Evolutionary conservation across 2,329 filamentous ascomycete genomes (phyloP).

Genomic region (Tolypocladium amazonense): DNA sequence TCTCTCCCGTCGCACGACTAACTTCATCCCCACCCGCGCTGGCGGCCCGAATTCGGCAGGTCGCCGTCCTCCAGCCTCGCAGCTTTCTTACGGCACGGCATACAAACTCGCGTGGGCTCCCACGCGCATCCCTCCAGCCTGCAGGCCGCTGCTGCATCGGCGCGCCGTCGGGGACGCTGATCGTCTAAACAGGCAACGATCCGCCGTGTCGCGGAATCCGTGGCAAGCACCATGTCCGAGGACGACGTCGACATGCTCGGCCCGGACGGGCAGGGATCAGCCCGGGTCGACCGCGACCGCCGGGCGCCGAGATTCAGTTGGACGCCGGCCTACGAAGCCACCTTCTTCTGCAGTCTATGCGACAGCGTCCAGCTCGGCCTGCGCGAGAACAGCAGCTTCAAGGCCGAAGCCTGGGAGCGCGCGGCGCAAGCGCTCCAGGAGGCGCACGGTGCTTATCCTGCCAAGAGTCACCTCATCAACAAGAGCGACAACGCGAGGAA

Average conservation of each 20-base stretch:
- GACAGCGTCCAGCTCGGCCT: conserved; percentile 47
- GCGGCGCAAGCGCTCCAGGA: conserved; percentile 43
- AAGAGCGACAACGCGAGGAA: conserved; percentile 54
- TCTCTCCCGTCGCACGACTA: neutral
- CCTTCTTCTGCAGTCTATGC: conserved; percentile 50
- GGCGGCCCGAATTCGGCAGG: neutral
- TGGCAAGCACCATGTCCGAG: conserved; percentile 21
- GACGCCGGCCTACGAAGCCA: conserved; percentile 47
- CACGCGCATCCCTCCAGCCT: neutral
- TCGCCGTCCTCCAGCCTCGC: neutral
- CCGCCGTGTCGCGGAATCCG: neutral
- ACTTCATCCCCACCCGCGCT: neutral
- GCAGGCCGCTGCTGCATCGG: neutral
- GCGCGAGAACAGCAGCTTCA: conserved; percentile 49
- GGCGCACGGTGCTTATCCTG: conserved; percentile 44
- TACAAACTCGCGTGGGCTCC: neutral
- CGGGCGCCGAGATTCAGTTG: conserved; percentile 47
- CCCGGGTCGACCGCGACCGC: conserved; percentile 26
- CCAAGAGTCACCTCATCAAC: conserved; percentile 52
- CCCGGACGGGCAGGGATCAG: conserved; percentile 20
- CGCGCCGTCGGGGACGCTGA: neutral
- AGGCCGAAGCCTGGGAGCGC: conserved; percentile 50
- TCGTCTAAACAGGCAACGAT: neutral
- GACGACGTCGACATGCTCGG: conserved; percentile 26
- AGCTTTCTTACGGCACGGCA: neutral